Percentiles rank a stretch among this genome's conserved stretches.
These are phyloP conservation scores for Bothriochloa decipiens DNA, from an alignment of 176 grass and related monocot genomes.

Conservation along the genomic window DNA sequence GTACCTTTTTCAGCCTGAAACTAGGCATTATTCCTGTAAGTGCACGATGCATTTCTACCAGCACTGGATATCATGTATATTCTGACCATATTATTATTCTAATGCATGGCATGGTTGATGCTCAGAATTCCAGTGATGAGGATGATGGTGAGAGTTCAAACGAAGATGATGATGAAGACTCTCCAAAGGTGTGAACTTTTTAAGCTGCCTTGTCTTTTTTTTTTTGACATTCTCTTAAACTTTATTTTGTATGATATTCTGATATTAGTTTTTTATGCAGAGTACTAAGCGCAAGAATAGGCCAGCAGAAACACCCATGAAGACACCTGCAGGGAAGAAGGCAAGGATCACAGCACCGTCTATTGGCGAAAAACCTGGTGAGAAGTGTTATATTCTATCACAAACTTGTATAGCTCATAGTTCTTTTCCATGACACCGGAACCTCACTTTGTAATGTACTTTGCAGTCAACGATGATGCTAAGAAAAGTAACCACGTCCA, in stretches of 20 bases:
- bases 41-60: background rate
- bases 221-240: conserved; percentile 8
- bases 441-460: conserved; percentile 29
- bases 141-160: conserved; percentile 43
- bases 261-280: conserved; percentile 34
- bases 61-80: background rate
- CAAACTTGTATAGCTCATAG: background rate
- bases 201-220: background rate
- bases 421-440: background rate
- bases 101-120: conserved; percentile 19
- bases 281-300: conserved; percentile 41
- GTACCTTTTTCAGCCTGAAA: conserved; percentile 11
- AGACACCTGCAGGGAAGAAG: conserved; percentile 74
- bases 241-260: background rate
- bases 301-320: conserved; percentile 50
- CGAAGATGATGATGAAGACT: conserved; percentile 55
- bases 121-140: conserved; percentile 43
- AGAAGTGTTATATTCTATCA: background rate
- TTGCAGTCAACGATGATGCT: conserved; percentile 38
- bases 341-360: conserved; percentile 59
- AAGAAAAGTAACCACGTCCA: conserved; percentile 65
- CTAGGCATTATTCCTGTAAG: conserved; percentile 8
- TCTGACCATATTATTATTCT: conserved; percentile 15
- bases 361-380: conserved; percentile 48
- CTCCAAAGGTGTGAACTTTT: conserved; percentile 47